A percentile compares a stretch with the other conserved stretches of the same genome.
phyloP scores from a whole-genome alignment of 257 asterid species.

The Capsicum pubescens region DNA sequence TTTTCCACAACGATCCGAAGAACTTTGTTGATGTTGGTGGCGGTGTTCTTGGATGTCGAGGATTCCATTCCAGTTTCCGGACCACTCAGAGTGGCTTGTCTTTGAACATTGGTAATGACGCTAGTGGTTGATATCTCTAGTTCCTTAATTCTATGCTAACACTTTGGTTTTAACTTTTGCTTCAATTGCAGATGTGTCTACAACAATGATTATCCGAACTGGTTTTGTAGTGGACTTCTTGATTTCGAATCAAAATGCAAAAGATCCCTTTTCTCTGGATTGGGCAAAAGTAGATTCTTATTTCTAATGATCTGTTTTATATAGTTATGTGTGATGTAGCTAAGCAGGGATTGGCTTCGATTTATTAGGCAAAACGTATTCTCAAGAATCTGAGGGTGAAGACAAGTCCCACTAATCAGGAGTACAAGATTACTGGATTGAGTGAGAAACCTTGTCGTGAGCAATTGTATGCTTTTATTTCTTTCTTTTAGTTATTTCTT shows the following conservation, averaged over 20 bases:
- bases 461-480: constrained; percentile 50
- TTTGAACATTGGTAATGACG: constrained; percentile 69
- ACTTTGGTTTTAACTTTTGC: background rate
- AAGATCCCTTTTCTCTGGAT: constrained; percentile 73
- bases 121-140: background rate
- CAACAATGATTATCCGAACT: constrained; percentile 87
- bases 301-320: background rate
- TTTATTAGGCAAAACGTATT: constrained; percentile 69
- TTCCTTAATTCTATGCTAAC: background rate
- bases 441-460: constrained; percentile 77
- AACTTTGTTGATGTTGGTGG: constrained; percentile 84
- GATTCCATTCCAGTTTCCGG: constrained; percentile 88
- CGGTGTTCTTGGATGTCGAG: constrained; percentile 89
- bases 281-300: constrained; percentile 68
- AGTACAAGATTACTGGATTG: constrained; percentile 80
- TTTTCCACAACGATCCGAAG: constrained; percentile 71
- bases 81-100: constrained; percentile 88
- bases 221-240: constrained; percentile 76
- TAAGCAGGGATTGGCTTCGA: constrained; percentile 16
- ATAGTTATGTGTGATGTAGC: background rate
- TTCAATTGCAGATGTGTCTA: constrained; percentile 68
- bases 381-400: constrained; percentile 84
- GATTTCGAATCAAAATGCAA: constrained; percentile 73
- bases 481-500: background rate
- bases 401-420: constrained; percentile 76